These are phyloP conservation scores for Plasmodium gaboni DNA, from an alignment of 169 alveolate genomes.

Conservation along the genomic window DNA sequence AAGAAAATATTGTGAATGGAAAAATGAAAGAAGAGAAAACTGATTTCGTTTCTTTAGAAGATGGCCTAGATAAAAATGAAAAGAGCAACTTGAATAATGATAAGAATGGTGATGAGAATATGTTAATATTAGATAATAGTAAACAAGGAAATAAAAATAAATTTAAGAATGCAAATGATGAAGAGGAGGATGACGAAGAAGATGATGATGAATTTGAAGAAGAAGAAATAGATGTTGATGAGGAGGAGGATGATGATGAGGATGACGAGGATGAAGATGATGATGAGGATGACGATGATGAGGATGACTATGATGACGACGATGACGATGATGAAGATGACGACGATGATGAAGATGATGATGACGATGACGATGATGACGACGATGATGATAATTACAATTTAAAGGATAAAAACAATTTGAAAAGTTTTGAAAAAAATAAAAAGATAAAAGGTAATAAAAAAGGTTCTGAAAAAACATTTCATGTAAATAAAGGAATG, in stretches of 20 bases:
- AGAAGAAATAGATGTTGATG: slow-evolving; percentile 9
- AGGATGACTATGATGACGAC: slow-evolving; percentile 27
- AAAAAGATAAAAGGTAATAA: background rate
- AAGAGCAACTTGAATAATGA: background rate
- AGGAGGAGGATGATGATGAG: slow-evolving; percentile 13
- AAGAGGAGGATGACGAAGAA: slow-evolving; percentile 17
- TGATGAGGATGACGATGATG: slow-evolving; percentile 36
- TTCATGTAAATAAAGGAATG: background rate
- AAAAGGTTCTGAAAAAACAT: background rate
- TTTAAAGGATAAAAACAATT: background rate
- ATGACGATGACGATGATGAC: background rate
- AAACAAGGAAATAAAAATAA: background rate
- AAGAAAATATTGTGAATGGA: slow-evolving; percentile 42
- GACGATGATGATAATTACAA: background rate
- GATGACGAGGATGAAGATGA: slow-evolving; percentile 22
- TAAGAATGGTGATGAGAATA: background rate
- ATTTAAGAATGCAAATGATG: background rate
- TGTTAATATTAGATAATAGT: background rate
- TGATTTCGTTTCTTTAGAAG: slow-evolving; percentile 7
- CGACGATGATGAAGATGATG: slow-evolving; percentile 8
- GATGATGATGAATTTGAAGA: slow-evolving; percentile 24
- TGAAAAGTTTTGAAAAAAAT: background rate
- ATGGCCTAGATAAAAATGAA: background rate
- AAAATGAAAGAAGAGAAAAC: slow-evolving; percentile 53
- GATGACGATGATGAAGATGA: slow-evolving; percentile 14